Evolutionary conservation across 2,329 filamentous ascomycete genomes (phyloP).

Genomic region (Davidsoniella neocaledoniae): DNA sequence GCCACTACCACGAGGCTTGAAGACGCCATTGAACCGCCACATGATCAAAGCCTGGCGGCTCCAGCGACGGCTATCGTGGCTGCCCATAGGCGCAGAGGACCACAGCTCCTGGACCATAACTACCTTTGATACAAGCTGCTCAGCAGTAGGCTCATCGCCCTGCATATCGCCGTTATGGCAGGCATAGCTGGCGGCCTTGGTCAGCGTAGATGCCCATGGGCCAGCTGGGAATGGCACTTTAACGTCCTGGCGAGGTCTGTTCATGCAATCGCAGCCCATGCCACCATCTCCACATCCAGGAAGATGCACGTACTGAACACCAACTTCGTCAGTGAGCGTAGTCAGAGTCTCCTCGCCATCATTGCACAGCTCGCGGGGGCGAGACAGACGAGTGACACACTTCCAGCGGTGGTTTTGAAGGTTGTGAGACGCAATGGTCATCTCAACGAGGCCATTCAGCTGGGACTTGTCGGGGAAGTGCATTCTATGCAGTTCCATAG

Average conservation of each 20-base stretch:
- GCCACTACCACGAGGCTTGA: constrained; percentile 22
- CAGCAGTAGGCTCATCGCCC: constrained; percentile 16
- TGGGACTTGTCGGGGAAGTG: constrained; percentile 43
- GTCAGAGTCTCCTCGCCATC: constrained; percentile 24
- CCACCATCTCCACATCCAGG: constrained; percentile 32
- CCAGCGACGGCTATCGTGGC: constrained; percentile 24
- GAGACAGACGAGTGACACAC: constrained; percentile 40
- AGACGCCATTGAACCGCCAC: constrained; percentile 42
- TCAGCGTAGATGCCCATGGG: constrained; percentile 41
- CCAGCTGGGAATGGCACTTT: constrained; percentile 40
- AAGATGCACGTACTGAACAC: constrained; percentile 31
- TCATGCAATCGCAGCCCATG: constrained; percentile 34
- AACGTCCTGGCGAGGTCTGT: constrained; percentile 30
- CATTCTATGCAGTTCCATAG: constrained; percentile 40
- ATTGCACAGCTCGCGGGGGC: constrained; percentile 36
- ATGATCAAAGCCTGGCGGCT: constrained; percentile 42
- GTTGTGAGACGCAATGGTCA: constrained; percentile 36
- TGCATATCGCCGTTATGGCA: constrained; percentile 23
- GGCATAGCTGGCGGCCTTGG: constrained; percentile 36
- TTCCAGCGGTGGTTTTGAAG: constrained; percentile 43
- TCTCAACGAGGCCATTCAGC: constrained; percentile 41
- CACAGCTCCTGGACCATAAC: constrained; percentile 53
- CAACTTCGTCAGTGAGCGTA: constrained; percentile 30
- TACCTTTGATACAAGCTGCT: constrained; percentile 20
- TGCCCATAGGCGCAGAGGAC: constrained; percentile 32